These are phyloP conservation scores for Triticum turgidum DNA, from an alignment of 176 grass and related monocot species.

Conservation along the genomic window DNA sequence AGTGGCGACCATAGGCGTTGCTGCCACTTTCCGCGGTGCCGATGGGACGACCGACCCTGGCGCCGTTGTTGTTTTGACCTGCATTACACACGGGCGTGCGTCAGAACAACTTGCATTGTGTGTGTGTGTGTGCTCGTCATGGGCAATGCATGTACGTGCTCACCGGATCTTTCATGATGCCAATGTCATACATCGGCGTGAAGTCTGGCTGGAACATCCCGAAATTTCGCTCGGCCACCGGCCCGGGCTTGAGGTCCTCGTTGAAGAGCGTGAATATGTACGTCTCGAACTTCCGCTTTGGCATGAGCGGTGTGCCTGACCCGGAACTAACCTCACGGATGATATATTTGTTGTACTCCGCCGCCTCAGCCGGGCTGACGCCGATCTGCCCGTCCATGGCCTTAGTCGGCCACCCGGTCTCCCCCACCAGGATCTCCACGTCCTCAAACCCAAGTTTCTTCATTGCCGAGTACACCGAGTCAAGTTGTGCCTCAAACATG, in stretches of 20 bases:
- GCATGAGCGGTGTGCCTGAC: constrained; percentile 78
- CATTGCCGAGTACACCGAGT: constrained; percentile 90
- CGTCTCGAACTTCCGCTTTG: constrained; percentile 66
- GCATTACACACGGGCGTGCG: neutral
- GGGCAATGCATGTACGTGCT: neutral
- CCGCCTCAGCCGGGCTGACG: constrained; percentile 51
- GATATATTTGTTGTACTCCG: constrained; percentile 57
- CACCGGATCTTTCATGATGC: constrained; percentile 56
- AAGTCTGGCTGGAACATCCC: constrained; percentile 70
- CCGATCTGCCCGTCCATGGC: constrained; percentile 64
- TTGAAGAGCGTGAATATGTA: constrained; percentile 91
- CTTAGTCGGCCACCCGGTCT: constrained; percentile 89
- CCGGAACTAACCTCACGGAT: constrained; percentile 46
- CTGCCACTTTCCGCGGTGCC: neutral
- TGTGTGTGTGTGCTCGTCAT: neutral
- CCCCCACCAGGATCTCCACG: constrained; percentile 75
- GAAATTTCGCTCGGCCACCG: constrained; percentile 77
- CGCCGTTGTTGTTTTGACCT: neutral
- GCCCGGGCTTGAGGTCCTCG: constrained; percentile 77
- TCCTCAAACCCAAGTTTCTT: constrained; percentile 67
- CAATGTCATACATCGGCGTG: constrained; percentile 74
- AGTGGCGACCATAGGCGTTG: neutral
- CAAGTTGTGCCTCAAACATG: constrained; percentile 86
- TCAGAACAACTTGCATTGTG: neutral
- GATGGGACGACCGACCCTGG: no score